phyloP scores from a whole-genome alignment of 2,329 filamentous ascomycete species.

The Trichoderma koningiopsis region DNA sequence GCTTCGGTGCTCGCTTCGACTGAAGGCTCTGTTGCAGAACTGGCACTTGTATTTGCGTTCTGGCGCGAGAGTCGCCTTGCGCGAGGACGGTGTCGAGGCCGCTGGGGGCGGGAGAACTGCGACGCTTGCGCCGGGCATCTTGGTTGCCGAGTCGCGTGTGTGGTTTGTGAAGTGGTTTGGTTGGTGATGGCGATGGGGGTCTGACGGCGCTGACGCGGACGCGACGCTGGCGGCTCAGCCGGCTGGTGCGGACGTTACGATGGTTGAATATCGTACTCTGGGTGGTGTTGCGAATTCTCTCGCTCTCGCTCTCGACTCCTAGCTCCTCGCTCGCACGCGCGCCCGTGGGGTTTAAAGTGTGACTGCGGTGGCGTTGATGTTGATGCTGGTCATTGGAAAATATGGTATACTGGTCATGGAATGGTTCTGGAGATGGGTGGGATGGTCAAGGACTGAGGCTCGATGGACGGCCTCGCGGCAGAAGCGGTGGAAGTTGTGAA shows the following conservation, averaged over 20 bases:
- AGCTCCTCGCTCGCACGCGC: slow-evolving; percentile 61
- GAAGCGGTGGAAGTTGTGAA: slow-evolving; percentile 28
- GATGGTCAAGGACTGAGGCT: slow-evolving; percentile 35
- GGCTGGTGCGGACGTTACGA: slow-evolving; percentile 49
- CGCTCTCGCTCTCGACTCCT: slow-evolving; percentile 42
- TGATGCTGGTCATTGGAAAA: slow-evolving; percentile 56
- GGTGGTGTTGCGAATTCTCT: slow-evolving; percentile 33
- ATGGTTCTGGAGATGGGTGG: slow-evolving; percentile 40
- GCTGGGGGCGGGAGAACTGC: slow-evolving; percentile 65
- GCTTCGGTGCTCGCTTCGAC: slow-evolving; percentile 93
- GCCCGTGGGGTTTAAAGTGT: slow-evolving; percentile 74
- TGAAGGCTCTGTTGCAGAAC: slow-evolving; percentile 97
- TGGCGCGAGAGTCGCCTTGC: slow-evolving; percentile 75
- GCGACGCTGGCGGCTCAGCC: slow-evolving; percentile 33
- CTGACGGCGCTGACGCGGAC: slow-evolving; percentile 34
- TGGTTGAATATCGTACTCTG: slow-evolving; percentile 60
- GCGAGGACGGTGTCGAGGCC: slow-evolving; percentile 69
- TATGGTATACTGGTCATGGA: slow-evolving; percentile 47
- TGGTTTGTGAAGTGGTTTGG: slow-evolving; percentile 27
- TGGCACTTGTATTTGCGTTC: slow-evolving; percentile 99
- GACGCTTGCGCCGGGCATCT: slow-evolving; percentile 72
- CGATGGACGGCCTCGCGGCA: slow-evolving; percentile 33
- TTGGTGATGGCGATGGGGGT: slow-evolving; percentile 30
- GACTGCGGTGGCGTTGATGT: slow-evolving; percentile 56
- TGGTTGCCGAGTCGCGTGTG: slow-evolving; percentile 45